phyloP scores from a whole-genome alignment of 805 yeast species.

The Lipomyces sp. region DNA sequence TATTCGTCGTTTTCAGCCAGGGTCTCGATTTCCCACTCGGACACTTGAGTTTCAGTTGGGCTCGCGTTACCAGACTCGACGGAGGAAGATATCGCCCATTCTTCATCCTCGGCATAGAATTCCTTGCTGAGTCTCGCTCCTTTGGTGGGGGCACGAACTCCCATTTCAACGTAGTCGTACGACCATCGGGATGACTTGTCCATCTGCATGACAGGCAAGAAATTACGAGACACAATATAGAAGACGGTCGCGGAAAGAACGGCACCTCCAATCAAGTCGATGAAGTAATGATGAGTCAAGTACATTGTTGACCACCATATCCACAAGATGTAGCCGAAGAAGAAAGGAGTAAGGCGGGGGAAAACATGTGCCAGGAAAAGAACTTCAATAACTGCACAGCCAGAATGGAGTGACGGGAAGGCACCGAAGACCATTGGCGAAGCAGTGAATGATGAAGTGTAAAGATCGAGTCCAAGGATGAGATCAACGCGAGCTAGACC shows the following conservation, averaged over 20 bases:
- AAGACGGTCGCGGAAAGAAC: conserved; percentile 73
- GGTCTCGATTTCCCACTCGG: conserved; percentile 34
- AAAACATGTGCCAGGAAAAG: conserved; percentile 82
- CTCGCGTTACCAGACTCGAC: conserved; percentile 10
- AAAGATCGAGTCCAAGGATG: conserved; percentile 77
- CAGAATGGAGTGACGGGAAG: conserved; percentile 82
- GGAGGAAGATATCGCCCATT: conserved; percentile 27
- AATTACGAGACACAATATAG: conserved; percentile 65
- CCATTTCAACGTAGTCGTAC: conserved; percentile 47
- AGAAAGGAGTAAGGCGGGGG: conserved; percentile 68
- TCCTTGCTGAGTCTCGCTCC: conserved; percentile 31
- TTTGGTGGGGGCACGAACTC: conserved; percentile 25
- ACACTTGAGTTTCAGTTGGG: conserved; percentile 13
- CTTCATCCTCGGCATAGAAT: conserved; percentile 30
- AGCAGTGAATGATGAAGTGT: conserved; percentile 77
- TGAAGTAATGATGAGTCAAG: conserved; percentile 92
- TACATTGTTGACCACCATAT: conserved; percentile 99
- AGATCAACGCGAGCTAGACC: conserved; percentile 88
- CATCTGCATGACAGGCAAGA: conserved; percentile 59
- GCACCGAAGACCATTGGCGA: conserved; percentile 97
- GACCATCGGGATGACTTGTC: conserved; percentile 51
- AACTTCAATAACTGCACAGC: conserved; percentile 93
- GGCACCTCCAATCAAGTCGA: conserved; percentile 92
- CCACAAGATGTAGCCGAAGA: conserved; percentile 82
- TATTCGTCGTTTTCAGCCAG: conserved; percentile 33